phyloP scores from a whole-genome alignment of 2,329 filamentous ascomycete species.

The Claviceps paspali region DNA sequence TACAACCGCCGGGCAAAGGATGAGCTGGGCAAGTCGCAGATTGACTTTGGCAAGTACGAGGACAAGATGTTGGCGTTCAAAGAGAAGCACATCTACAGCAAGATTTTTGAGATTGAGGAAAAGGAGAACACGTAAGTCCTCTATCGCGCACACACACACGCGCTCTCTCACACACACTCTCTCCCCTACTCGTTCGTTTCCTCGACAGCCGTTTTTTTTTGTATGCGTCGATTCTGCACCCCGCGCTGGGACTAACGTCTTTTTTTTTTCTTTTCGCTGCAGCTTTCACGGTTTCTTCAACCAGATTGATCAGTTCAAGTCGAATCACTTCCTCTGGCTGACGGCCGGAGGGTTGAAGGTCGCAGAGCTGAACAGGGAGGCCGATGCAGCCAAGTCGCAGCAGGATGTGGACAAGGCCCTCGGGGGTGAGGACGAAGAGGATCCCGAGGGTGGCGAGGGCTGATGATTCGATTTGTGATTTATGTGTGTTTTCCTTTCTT shows the following conservation, averaged over 20 bases:
- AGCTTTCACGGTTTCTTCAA: conserved; percentile 69
- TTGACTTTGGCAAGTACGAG: conserved; percentile 68
- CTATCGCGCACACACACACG: too few relatives aligned
- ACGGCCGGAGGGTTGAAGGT: conserved; percentile 53
- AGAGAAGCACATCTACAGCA: conserved; percentile 76
- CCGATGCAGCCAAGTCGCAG: conserved; percentile 22
- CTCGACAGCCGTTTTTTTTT: too few relatives aligned
- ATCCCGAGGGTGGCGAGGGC: conserved; percentile 32
- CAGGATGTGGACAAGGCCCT: conserved; percentile 30
- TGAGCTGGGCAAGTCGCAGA: conserved; percentile 47
- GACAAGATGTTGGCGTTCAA: conserved; percentile 79
- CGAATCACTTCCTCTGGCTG: conserved; percentile 59
- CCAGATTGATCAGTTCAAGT: conserved; percentile 60
- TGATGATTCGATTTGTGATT: too few relatives aligned
- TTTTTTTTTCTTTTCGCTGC: not conserved
- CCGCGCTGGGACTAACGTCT: conserved; percentile 9
- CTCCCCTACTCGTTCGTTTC: too few relatives aligned
- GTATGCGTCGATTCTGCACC: not conserved
- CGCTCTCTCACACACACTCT: too few relatives aligned
- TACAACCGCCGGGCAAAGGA: conserved; percentile 65
- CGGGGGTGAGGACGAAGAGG: conserved; percentile 37
- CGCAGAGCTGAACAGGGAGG: conserved; percentile 26
- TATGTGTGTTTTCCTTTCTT: too few relatives aligned
- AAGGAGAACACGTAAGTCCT: conserved; percentile 73
- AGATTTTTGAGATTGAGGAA: conserved; percentile 83